Evolutionary conservation across 192 early-diverging fungal genomes (phyloP).

Genomic region (Gigaspora rosea): DNA sequence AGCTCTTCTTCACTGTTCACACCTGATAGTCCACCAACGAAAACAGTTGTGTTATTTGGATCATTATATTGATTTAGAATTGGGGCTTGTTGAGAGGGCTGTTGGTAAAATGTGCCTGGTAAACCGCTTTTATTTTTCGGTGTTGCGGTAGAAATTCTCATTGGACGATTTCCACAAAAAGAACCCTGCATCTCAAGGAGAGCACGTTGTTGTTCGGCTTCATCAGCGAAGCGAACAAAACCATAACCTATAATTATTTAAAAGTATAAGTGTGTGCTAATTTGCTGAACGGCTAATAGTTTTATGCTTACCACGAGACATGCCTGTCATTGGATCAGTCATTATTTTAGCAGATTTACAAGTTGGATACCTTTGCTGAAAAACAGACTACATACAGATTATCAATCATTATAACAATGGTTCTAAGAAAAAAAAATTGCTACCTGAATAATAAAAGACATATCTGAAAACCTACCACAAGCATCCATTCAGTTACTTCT

Average conservation of each 20-base stretch:
- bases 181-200: constrained; percentile 90
- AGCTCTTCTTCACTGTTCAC: constrained; percentile 88
- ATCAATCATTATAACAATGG: background rate
- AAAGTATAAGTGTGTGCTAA: background rate
- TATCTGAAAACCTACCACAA: constrained; percentile 58
- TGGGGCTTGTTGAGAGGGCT: constrained; percentile 41
- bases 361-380: constrained; percentile 82
- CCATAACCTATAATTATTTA: constrained; percentile 67
- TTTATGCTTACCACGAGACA: constrained; percentile 61
- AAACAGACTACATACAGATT: constrained; percentile 61
- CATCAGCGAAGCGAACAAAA: constrained; percentile 90
- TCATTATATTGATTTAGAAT: constrained; percentile 59
- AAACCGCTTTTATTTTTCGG: constrained; percentile 77
- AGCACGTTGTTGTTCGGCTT: constrained; percentile 86
- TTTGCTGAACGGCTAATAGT: background rate
- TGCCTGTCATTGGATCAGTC: constrained; percentile 78
- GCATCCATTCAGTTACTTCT: constrained; percentile 83
- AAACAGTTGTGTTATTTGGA: constrained; percentile 94
- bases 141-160: constrained; percentile 89
- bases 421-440: background rate
- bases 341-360: constrained; percentile 94
- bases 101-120: constrained; percentile 41
- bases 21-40: constrained; percentile 90
- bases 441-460: background rate
- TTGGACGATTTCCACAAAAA: constrained; percentile 77